phyloP scores from a whole-genome alignment of 2,329 filamentous ascomycete species.

The Sphaerulina musiva region DNA sequence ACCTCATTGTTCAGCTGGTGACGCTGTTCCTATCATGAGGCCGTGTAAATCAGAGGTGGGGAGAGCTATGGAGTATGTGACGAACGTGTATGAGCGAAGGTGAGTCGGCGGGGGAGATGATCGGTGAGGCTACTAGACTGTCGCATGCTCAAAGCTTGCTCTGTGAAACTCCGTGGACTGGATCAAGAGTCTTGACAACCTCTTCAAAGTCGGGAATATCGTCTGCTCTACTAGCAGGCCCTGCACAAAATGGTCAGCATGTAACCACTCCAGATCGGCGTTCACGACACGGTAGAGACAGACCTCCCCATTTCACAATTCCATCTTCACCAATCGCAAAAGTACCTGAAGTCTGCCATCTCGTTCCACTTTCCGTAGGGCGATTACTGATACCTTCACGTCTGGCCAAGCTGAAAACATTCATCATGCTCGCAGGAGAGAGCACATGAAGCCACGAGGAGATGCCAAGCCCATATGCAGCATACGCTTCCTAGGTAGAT shows the following conservation, averaged over 20 bases:
- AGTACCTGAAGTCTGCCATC: constrained; percentile 63
- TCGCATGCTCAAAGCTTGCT: background rate
- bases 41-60: too few relatives aligned
- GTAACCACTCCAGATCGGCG: background rate
- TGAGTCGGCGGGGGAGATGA: too few relatives aligned
- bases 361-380: constrained; percentile 57
- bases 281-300: background rate
- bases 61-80: too few relatives aligned
- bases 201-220: constrained; percentile 51
- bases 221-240: constrained; percentile 45
- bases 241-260: background rate
- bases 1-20: too few relatives aligned
- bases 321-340: constrained; percentile 55
- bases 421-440: constrained; percentile 52
- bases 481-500: constrained; percentile 50
- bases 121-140: too few relatives aligned
- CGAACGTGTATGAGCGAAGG: too few relatives aligned
- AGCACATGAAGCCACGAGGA: constrained; percentile 58
- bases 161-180: background rate
- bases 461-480: constrained; percentile 53
- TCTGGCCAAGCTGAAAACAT: constrained; percentile 52
- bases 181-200: constrained; percentile 29
- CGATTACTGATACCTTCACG: constrained; percentile 61
- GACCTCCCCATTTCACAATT: constrained; percentile 46
- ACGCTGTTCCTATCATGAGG: too few relatives aligned